Evolutionary conservation across 768 basidiomycete species (phyloP), one percentile per base, ranked within the genome.

Genomic region (Suillus paluster): DNA sequence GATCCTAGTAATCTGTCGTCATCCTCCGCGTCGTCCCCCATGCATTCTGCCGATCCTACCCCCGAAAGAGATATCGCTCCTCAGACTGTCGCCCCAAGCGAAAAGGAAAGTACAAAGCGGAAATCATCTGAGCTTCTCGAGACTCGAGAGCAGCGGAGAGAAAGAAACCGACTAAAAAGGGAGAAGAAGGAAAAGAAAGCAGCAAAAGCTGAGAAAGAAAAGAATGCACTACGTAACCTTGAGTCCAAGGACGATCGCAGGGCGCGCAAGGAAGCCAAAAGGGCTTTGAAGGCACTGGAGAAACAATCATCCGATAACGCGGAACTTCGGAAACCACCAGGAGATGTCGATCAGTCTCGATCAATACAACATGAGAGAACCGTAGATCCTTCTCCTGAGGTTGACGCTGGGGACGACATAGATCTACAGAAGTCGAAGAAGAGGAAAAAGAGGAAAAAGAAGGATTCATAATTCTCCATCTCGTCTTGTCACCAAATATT

Each of bases 111-210:
- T 3, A 64, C 59, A 52, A 72, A 65, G 23, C 62, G 63, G 39
- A 68, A 59, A 34, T 44, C 17, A 23, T 55, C 60, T 19, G 63
- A 56, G 8, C 48, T 21, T 17, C 15, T 19, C 3, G 67, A 68
- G 57, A 68, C 67, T 1, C 63, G 38, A 38, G 71, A 67, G 42
- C 63, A 65, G 52, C 67, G 62, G 39, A 67, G 64, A 57, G 64
- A 70, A 48, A 68, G 64, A 23, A 75, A 72, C 46, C 61, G 65
- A 44, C 10, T 68, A 39, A 75, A 66, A 53, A 66, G 49, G 30
- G 73, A 75, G 38, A 66, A 62, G 57, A 67, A 34, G 45, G 63
- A 64, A 15, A 64, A 64, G 19, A 73, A 25, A 19, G 56, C 54
- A 15, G 53, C 42, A 34, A 68, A 64, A 21, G 23, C 55, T 33